Evolutionary conservation across 495 filamentous ascomycete species (phyloP).

Genomic region (Talaromyces wortmannii): DNA sequence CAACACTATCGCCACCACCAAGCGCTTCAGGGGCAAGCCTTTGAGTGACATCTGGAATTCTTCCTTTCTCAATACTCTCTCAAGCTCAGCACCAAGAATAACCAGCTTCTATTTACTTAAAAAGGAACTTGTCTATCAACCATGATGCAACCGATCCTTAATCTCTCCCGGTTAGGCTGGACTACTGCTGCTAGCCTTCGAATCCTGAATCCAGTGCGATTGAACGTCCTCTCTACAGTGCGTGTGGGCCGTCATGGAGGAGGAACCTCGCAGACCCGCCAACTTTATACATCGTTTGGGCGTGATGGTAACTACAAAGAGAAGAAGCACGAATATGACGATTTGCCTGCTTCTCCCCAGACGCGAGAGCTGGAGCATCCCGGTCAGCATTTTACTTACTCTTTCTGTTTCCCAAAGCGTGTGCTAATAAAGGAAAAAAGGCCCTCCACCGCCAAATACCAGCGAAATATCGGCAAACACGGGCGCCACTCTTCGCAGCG

Average conservation of each 20-base stretch:
- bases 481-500: not conserved
- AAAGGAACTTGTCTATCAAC: not conserved
- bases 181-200: too few species aligned
- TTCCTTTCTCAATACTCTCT: too few species aligned
- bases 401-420: not conserved
- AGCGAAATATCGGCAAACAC: constrained; percentile 4
- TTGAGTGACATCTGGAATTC: too few species aligned
- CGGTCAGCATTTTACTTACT: constrained; percentile 6
- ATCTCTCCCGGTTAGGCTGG: not conserved
- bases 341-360: constrained; percentile 4
- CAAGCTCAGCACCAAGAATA: too few species aligned
- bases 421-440: not conserved
- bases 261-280: too few species aligned
- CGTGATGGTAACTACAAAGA: not conserved
- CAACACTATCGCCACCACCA: too few species aligned
- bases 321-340: not conserved
- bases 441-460: constrained; percentile 14
- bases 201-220: too few species aligned
- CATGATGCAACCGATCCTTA: not conserved
- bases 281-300: too few species aligned
- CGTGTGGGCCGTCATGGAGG: too few species aligned
- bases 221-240: too few species aligned
- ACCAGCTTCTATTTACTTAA: too few species aligned
- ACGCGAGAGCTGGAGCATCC: constrained; percentile 19
- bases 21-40: too few species aligned